These are phyloP conservation scores for Alternaria infectoria DNA, from an alignment of 2,329 filamentous ascomycete species.

Conservation along the genomic window DNA sequence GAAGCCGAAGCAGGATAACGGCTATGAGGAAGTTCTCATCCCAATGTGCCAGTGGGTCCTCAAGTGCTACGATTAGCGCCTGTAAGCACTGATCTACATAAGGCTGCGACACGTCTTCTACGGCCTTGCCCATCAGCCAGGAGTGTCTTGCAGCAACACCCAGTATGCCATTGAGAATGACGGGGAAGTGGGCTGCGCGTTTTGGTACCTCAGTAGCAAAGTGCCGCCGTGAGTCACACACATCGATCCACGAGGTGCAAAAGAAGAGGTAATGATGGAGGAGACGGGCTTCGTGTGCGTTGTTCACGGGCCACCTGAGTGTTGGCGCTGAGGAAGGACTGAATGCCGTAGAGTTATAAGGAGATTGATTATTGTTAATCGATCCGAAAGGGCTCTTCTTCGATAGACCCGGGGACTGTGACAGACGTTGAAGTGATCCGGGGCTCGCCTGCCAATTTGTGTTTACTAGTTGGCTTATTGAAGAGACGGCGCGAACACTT, in stretches of 20 bases:
- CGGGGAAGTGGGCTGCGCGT: conserved; percentile 54
- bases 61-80: conserved; percentile 55
- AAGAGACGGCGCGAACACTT: conserved; percentile 4
- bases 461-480: conserved; percentile 8
- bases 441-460: conserved; percentile 20
- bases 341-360: conserved; percentile 34
- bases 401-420: conserved; percentile 3
- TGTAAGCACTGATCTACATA: conserved; percentile 57
- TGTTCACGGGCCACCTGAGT: conserved; percentile 33
- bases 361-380: conserved; percentile 24
- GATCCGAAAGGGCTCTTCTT: conserved; percentile 23
- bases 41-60: conserved; percentile 51
- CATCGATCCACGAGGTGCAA: conserved; percentile 39
- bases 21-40: conserved; percentile 57
- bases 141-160: conserved; percentile 56
- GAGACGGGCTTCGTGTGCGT: conserved; percentile 32
- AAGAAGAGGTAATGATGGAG: conserved; percentile 40
- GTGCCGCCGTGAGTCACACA: conserved; percentile 33
- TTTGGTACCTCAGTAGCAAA: conserved; percentile 57
- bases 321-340: conserved; percentile 27
- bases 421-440: conserved; percentile 12
- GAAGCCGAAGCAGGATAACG: conserved; percentile 57
- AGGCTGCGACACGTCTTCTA: conserved; percentile 53
- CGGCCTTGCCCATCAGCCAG: conserved; percentile 46
- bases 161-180: conserved; percentile 57